phyloP scores from a whole-genome alignment of 2,329 filamentous ascomycete genomes.

The Bisporella sp. region DNA sequence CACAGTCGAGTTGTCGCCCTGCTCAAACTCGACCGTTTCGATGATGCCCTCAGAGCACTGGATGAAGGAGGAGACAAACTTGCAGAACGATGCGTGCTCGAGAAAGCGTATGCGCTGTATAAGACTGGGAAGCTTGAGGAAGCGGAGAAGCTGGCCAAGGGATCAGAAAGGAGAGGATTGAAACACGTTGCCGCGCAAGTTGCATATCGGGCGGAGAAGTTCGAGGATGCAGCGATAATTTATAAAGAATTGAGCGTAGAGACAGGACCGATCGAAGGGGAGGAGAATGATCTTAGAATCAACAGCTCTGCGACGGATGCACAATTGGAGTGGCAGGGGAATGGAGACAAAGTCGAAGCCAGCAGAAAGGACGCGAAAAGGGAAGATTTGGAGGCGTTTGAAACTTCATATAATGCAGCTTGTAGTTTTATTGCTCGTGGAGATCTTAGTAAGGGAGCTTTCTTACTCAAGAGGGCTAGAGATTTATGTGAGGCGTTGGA shows the following conservation, averaged over 20 bases:
- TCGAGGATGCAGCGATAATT: conserved; percentile 55
- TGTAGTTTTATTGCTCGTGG: conserved; percentile 66
- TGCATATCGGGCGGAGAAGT: conserved; percentile 69
- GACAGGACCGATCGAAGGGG: conserved; percentile 41
- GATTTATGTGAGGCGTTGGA: conserved; percentile 67
- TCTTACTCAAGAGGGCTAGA: conserved; percentile 62
- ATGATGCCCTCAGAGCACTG: conserved; percentile 66
- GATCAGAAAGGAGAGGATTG: conserved; percentile 18
- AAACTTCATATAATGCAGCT: conserved; percentile 75
- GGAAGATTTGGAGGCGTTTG: conserved; percentile 67
- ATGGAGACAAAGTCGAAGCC: conserved; percentile 21
- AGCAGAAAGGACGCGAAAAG: conserved; percentile 43
- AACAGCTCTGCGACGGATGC: conserved; percentile 67
- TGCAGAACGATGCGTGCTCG: conserved; percentile 54
- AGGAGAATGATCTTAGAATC: conserved; percentile 69
- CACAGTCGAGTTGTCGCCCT: conserved; percentile 68
- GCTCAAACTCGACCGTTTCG: conserved; percentile 75
- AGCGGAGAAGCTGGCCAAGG: conserved; percentile 39
- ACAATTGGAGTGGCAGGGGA: conserved; percentile 64
- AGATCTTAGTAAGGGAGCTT: conserved; percentile 55
- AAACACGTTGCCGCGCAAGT: conserved; percentile 56
- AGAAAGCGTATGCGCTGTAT: conserved; percentile 78
- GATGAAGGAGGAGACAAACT: conserved; percentile 55
- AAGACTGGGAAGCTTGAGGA: conserved; percentile 65
- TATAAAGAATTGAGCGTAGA: conserved; percentile 52